These are phyloP conservation scores for Pyricularia sp. DNA, from an alignment of 2,329 filamentous ascomycete species.

Conservation along the genomic window DNA sequence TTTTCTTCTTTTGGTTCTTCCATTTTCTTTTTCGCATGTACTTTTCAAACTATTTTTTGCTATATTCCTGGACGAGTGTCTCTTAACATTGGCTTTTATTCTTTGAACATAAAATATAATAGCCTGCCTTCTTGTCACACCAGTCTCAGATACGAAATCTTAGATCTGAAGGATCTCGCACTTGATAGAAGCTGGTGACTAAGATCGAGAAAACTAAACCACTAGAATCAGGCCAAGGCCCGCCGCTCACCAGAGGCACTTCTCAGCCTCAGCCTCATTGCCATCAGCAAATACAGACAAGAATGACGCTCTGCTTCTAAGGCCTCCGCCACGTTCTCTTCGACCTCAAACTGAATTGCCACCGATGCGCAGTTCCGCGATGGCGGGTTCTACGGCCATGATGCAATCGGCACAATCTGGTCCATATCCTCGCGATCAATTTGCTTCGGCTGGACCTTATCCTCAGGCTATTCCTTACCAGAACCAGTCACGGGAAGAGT, in stretches of 20 bases:
- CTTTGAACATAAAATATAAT: background rate
- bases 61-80: background rate
- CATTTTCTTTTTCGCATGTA: background rate
- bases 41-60: background rate
- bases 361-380: background rate
- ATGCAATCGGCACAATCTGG: background rate
- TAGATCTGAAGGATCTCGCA: background rate
- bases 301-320: conserved; percentile 7
- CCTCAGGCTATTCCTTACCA: background rate
- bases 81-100: background rate
- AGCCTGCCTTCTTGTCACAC: background rate
- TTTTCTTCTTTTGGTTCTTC: background rate
- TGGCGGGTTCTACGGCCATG: background rate
- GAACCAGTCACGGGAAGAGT: conserved; percentile 15
- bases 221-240: background rate
- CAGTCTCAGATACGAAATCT: background rate
- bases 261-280: conserved; percentile 7
- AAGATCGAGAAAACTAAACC: background rate
- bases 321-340: conserved; percentile 10
- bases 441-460: background rate
- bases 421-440: background rate
- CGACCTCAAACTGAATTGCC: conserved; percentile 9
- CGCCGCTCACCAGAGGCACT: conserved; percentile 3
- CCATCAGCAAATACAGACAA: background rate
- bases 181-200: conserved; percentile 1